Percentiles rank a stretch among this genome's conserved stretches.
Evolutionary conservation across 1,284 basidiomycete species (phyloP).

Genomic region (Cryptococcus maquisensis): DNA sequence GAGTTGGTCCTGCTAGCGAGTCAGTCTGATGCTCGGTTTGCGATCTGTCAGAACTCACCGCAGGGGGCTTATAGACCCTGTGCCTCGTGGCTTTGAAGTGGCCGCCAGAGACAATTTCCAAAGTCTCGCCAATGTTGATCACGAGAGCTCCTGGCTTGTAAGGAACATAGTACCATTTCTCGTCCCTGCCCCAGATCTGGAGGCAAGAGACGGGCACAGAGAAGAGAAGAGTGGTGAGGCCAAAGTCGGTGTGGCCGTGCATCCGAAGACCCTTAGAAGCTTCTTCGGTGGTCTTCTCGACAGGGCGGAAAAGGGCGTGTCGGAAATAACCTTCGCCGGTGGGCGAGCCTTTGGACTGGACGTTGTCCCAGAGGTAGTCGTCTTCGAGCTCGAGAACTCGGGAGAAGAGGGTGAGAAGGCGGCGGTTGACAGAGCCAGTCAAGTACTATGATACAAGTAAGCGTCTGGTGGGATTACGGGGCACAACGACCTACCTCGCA

Average conservation of each 20-base stretch:
- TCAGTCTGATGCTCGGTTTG: not conserved
- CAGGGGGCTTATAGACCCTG: conserved; percentile 48
- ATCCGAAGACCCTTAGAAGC: conserved; percentile 46
- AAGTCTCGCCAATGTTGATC: conserved; percentile 38
- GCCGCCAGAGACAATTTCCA: conserved; percentile 39
- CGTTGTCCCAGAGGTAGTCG: conserved; percentile 49
- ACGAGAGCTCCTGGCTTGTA: conserved; percentile 40
- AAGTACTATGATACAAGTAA: conserved; percentile 21
- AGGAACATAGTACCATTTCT: conserved; percentile 48
- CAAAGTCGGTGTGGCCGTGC: conserved; percentile 52
- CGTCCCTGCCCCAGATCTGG: conserved; percentile 49
- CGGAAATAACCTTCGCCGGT: conserved; percentile 49
- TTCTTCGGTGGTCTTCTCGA: conserved; percentile 36
- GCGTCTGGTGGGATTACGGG: not conserved
- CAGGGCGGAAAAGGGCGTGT: conserved; percentile 50
- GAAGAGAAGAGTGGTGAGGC: conserved; percentile 49
- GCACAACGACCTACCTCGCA: conserved; percentile 35
- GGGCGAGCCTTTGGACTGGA: conserved; percentile 43
- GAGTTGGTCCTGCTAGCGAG: conserved; percentile 33
- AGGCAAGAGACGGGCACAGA: conserved; percentile 49
- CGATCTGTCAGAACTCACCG: not conserved
- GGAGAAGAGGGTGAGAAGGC: conserved; percentile 49
- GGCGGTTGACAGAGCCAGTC: conserved; percentile 36
- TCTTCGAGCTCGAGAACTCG: conserved; percentile 49
- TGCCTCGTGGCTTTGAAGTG: conserved; percentile 49